Conservation (phyloP, 148 eudicot genomes). For the Cornus kousa region DNA sequence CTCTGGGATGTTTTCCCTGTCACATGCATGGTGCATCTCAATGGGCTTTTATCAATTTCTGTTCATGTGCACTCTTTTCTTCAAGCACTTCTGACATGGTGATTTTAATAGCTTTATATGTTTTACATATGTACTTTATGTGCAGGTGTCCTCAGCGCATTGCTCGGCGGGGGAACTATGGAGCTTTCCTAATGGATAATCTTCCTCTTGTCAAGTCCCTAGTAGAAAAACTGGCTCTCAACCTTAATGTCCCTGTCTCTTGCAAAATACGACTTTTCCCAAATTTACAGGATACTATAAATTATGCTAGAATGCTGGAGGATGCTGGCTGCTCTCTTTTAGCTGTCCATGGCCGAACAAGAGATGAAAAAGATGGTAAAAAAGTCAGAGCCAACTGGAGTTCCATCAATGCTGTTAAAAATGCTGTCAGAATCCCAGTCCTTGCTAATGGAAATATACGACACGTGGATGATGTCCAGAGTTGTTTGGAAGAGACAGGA, state of each 20-base stretch:
- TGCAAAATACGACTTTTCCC: constrained; percentile 96
- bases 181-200: constrained; percentile 95
- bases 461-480: constrained; percentile 75
- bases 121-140: constrained; percentile 10
- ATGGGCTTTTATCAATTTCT: neutral
- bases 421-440: constrained; percentile 78
- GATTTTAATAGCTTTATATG: neutral
- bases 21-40: neutral
- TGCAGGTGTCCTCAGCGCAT: constrained; percentile 97
- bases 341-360: constrained; percentile 95
- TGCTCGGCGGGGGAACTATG: constrained; percentile 87
- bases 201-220: constrained; percentile 82
- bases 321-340: constrained; percentile 94
- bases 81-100: neutral
- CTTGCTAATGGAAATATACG: constrained; percentile 89
- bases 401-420: constrained; percentile 61
- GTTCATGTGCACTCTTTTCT: neutral
- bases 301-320: constrained; percentile 88
- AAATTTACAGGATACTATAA: constrained; percentile 63
- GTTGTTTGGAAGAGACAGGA: constrained; percentile 74
- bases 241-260: constrained; percentile 84
- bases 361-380: constrained; percentile 90
- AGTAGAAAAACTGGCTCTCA: constrained; percentile 70
- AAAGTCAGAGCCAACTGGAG: constrained; percentile 82
- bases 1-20: neutral